Evolutionary conservation across 2,329 filamentous ascomycete species (phyloP).

Genomic region (Sporothrix dimorphospora): DNA sequence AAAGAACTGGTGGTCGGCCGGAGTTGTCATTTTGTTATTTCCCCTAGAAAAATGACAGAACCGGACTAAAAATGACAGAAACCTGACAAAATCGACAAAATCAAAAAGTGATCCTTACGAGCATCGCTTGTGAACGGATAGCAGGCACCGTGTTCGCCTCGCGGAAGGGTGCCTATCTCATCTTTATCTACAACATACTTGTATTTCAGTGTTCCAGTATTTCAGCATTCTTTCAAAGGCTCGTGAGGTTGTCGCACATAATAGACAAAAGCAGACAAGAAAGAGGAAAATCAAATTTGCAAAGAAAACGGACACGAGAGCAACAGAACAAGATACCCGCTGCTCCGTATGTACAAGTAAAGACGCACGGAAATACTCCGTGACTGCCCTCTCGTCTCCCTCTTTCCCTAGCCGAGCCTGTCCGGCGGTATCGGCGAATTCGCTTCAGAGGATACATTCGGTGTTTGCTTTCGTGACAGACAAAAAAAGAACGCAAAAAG

Average conservation of each 20-base stretch:
- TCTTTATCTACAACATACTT: background rate
- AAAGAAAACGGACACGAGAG: background rate
- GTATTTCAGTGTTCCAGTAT: background rate
- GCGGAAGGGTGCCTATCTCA: background rate
- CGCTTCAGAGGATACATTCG: background rate
- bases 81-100: conserved; percentile 9
- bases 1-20: conserved; percentile 1
- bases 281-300: background rate
- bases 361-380: background rate
- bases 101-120: background rate
- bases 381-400: no score
- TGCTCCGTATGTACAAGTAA: background rate
- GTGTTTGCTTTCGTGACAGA: no score
- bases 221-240: background rate
- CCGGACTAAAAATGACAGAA: background rate
- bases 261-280: background rate
- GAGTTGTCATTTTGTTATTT: conserved; percentile 13
- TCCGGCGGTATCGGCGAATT: conserved; percentile 11
- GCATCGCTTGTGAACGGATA: background rate
- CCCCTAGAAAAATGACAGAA: background rate
- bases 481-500: background rate
- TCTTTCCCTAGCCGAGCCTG: background rate
- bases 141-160: background rate
- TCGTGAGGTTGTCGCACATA: background rate
- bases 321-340: background rate